Evolutionary conservation across 148 eudicot genomes (phyloP).

Genomic region (Simmondsia chinensis): DNA sequence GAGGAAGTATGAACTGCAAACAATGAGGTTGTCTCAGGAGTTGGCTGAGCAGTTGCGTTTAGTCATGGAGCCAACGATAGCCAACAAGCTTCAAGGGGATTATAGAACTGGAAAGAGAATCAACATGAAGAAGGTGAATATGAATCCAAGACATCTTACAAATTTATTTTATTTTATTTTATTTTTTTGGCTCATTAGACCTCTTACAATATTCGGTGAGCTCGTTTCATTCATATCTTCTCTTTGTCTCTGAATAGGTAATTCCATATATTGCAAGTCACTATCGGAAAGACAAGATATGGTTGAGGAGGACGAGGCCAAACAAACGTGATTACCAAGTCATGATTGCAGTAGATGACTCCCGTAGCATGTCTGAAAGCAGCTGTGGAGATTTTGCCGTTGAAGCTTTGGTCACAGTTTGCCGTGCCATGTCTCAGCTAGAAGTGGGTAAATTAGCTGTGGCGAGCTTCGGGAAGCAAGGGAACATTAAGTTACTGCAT

Average conservation of each 20-base stretch:
- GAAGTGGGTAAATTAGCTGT: constrained; percentile 95
- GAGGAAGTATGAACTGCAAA: constrained; percentile 71
- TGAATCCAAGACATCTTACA: background rate
- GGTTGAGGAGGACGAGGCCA: constrained; percentile 90
- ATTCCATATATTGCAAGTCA: constrained; percentile 92
- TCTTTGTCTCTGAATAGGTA: constrained; percentile 68
- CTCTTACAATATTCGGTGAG: too few species aligned
- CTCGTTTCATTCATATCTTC: too few species aligned
- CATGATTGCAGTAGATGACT: constrained; percentile 89
- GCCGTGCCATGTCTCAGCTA: constrained; percentile 92
- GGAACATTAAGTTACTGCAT: constrained; percentile 70
- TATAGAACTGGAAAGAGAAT: constrained; percentile 97
- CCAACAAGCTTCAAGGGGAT: constrained; percentile 98
- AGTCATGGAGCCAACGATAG: constrained; percentile 93
- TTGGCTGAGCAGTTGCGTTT: constrained; percentile 94
- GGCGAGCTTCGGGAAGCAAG: constrained; percentile 83
- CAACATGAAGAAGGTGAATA: constrained; percentile 89
- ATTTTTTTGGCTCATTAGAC: background rate
- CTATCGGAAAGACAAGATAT: constrained; percentile 92
- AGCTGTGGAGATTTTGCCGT: constrained; percentile 82
- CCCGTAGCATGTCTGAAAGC: constrained; percentile 92
- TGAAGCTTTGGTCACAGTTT: constrained; percentile 94
- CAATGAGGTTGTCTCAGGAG: constrained; percentile 90
- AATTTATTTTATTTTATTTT: background rate
- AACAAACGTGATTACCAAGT: constrained; percentile 96